Base-by-base conservation (phyloP, 164 flowering plant genomes). In the Nymphaea colorata region DNA sequence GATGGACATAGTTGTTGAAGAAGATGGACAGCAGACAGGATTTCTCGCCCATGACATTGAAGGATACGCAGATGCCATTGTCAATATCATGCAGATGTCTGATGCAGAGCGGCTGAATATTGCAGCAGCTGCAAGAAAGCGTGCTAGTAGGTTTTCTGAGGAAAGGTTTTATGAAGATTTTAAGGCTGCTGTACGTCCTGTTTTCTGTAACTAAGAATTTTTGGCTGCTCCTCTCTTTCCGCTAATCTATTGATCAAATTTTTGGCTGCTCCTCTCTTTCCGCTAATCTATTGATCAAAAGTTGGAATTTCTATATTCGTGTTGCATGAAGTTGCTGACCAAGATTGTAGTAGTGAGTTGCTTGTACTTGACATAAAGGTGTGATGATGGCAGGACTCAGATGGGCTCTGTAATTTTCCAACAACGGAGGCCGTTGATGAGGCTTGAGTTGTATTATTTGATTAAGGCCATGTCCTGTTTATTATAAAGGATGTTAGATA, bases 1-100 rank as follows among this genome's bases (percentile, higher is more conserved):
- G 73, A 87, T 90, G 99, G 98, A 91, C 79, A 94, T 91, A 69
- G 93, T 91, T 44, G 69, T 87, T 18, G 87, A 87, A 70, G 93
- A 94, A 78, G 90, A 87, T 69, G 91, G 96, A 36, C 78, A 79
- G 61, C 78, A 74, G 61, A 91, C 93, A 10, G 99, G 99, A 71
- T 90, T 88, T 77, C 96, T 94, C 59, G 92, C 91, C 17, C 64
- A 72, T 53, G 77, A 10, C 44, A 81, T 82, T 43, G 86, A 87
- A 66, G 95, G 87, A 76, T 94, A 81, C 81, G 90, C 92, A 41
- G 87, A 90, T 67, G 95, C 98, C 25, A 90, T 91, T 47, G 69
- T 91, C 11, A 67, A 79, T 67, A 65, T 90, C 41, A 15, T 88
- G 16, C 75, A 63, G 64, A 88, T 91, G 97, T 77, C 93, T 1